phyloP scores from a whole-genome alignment of 768 basidiomycete genomes.

The Omphalotus guepiniiformis region DNA sequence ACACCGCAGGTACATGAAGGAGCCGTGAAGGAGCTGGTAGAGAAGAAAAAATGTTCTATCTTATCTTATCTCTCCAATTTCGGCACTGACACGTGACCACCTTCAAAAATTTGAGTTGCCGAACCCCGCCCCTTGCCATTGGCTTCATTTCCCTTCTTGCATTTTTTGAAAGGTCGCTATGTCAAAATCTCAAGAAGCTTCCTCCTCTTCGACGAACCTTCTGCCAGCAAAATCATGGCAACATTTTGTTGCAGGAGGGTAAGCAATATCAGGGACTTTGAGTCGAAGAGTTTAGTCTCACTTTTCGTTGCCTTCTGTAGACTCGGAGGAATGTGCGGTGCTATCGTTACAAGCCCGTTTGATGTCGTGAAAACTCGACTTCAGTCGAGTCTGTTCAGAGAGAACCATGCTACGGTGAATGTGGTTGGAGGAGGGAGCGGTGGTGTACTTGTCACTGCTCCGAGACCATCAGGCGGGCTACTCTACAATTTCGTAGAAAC shows the following conservation, averaged over 20 bases:
- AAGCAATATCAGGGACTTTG: constrained; percentile 24
- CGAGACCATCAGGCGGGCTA: constrained; percentile 46
- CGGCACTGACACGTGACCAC: constrained; percentile 15
- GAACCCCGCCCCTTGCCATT: neutral
- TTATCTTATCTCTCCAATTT: constrained; percentile 12
- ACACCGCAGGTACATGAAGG: neutral
- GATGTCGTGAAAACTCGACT: constrained; percentile 98
- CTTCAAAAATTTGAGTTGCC: neutral
- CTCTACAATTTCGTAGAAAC: constrained; percentile 96
- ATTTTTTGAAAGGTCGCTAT: neutral
- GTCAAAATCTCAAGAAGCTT: constrained; percentile 1
- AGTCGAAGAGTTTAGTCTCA: neutral
- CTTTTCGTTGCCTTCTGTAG: constrained; percentile 37
- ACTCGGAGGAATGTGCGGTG: constrained; percentile 95
- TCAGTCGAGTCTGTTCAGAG: constrained; percentile 80
- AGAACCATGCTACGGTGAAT: constrained; percentile 34
- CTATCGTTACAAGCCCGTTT: constrained; percentile 94
- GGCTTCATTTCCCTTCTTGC: neutral
- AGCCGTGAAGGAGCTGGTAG: neutral
- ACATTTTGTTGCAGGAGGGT: constrained; percentile 88
- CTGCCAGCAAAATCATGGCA: constrained; percentile 77
- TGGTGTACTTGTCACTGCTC: constrained; percentile 33
- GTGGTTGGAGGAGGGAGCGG: constrained; percentile 35
- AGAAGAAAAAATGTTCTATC: constrained; percentile 9
- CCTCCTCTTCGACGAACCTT: constrained; percentile 29